Conservation (phyloP, 1,139 yeast genomes). For the Saccharomyces hybrid region DNA sequence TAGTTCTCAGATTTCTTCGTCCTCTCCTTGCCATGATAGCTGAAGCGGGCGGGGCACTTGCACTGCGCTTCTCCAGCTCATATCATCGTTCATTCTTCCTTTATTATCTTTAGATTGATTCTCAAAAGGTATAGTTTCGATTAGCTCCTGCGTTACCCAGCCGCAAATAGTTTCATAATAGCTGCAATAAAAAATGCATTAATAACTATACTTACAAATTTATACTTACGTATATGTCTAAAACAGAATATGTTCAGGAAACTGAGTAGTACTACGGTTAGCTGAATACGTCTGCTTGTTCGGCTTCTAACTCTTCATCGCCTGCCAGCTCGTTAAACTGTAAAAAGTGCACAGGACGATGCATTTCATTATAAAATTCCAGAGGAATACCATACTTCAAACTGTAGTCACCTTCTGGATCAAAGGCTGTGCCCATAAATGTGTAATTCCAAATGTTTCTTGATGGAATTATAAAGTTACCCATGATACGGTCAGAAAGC, state of each 20-base stretch:
- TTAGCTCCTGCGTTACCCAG: too few relatives aligned
- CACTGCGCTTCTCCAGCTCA: too few relatives aligned
- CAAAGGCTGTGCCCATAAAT: conserved; percentile 83
- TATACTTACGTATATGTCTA: background rate
- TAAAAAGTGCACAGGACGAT: conserved; percentile 82
- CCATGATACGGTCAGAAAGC: conserved; percentile 67
- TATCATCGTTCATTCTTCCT: too few relatives aligned
- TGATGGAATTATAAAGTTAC: conserved; percentile 81
- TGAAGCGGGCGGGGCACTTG: too few relatives aligned
- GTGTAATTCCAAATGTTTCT: conserved; percentile 86
- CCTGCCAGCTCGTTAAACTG: conserved; percentile 64
- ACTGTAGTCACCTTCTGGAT: conserved; percentile 48
- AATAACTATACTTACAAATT: background rate
- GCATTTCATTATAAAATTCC: conserved; percentile 75
- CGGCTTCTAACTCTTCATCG: conserved; percentile 55
- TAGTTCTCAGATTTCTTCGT: too few relatives aligned
- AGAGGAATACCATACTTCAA: conserved; percentile 74
- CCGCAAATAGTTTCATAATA: too few relatives aligned
- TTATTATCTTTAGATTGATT: too few relatives aligned
- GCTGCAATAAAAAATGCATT: background rate
- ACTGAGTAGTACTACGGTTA: conserved; percentile 20
- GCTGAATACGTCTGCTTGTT: conserved; percentile 65
- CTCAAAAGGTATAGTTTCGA: too few relatives aligned
- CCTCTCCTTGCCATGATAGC: too few relatives aligned
- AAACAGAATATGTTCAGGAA: background rate